Evolutionary conservation across 1,139 yeast species (phyloP).

Genomic region (Nadsonia starkeyi-henricii): DNA sequence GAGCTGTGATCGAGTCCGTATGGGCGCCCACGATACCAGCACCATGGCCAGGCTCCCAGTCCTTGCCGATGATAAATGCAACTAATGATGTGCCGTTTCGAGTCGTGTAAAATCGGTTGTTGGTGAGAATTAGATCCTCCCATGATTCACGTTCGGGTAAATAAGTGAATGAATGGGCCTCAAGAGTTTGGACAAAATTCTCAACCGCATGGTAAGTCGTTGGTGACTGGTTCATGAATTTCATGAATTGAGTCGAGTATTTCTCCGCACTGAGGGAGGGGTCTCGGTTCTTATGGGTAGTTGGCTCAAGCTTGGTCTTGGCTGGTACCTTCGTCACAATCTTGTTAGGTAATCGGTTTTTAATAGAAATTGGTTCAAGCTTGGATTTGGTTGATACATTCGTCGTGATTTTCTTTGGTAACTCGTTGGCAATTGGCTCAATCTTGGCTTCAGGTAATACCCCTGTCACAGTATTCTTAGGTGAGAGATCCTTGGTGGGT

Average conservation of each 20-base stretch:
- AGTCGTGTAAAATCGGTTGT: slow-evolving; percentile 56
- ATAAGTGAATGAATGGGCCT: slow-evolving; percentile 28
- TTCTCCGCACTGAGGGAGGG: slow-evolving; percentile 8
- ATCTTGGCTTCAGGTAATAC: no score
- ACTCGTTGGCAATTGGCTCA: no score
- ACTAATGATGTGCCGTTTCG: slow-evolving; percentile 74
- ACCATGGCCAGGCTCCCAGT: slow-evolving; percentile 63
- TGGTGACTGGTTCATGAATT: slow-evolving; percentile 73
- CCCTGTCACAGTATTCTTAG: no score
- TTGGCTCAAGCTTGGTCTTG: no score
- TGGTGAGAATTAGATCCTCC: slow-evolving; percentile 39
- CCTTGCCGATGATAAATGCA: slow-evolving; percentile 63
- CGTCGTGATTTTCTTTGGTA: no score
- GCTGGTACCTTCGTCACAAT: no score
- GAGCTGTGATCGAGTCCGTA: slow-evolving; percentile 70
- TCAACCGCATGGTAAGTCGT: slow-evolving; percentile 87
- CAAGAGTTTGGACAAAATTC: slow-evolving; percentile 28
- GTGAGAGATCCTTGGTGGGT: no score
- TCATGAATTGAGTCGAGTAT: slow-evolving; percentile 41
- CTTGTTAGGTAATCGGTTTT: no score
- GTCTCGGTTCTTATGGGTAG: not conserved
- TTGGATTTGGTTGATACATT: no score
- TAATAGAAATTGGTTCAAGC: no score
- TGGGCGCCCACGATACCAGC: slow-evolving; percentile 82
- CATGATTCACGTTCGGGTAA: slow-evolving; percentile 59